Conservation (phyloP, 805 yeast species). For the Candida methanosorbosa region DNA sequence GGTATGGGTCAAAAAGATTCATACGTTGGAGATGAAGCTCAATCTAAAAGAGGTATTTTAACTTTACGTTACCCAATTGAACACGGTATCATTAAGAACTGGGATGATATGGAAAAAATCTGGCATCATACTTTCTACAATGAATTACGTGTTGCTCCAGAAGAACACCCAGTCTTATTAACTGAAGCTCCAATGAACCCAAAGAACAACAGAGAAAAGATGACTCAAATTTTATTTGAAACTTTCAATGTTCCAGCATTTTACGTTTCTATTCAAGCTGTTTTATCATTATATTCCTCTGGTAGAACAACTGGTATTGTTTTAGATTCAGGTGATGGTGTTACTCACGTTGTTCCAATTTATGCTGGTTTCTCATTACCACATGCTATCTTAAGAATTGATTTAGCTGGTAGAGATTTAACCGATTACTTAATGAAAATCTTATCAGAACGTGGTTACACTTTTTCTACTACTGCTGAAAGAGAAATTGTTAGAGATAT, state of each 20-base stretch:
- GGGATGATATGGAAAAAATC: constrained; percentile 99
- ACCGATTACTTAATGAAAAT: constrained; percentile 99
- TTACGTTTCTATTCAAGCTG: constrained; percentile 98
- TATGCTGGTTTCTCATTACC: constrained; percentile 99
- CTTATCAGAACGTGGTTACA: constrained; percentile 96
- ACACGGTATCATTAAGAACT: constrained; percentile 99
- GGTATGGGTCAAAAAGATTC: constrained; percentile 99
- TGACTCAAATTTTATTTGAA: constrained; percentile 99
- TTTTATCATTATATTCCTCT: constrained; percentile 93
- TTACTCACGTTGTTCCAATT: constrained; percentile 99
- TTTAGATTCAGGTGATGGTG: constrained; percentile 99
- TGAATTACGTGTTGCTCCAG: constrained; percentile 99
- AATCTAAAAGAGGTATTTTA: constrained; percentile 99
- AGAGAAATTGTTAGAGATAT: constrained; percentile 93
- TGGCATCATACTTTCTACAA: constrained; percentile 99
- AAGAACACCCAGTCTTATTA: constrained; percentile 98
- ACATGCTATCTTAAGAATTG: constrained; percentile 97
- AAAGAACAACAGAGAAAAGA: constrained; percentile 98
- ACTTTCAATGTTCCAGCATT: constrained; percentile 99
- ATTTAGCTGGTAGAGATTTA: constrained; percentile 99
- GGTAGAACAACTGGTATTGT: constrained; percentile 99
- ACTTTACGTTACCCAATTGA: constrained; percentile 98
- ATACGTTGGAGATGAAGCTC: constrained; percentile 99
- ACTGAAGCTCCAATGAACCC: constrained; percentile 99
- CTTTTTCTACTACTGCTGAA: constrained; percentile 98